Percentiles rank a stretch among this genome's conserved stretches.
phyloP scores from a whole-genome alignment of 164 flowering plant species.

The Houttuynia cordata region DNA sequence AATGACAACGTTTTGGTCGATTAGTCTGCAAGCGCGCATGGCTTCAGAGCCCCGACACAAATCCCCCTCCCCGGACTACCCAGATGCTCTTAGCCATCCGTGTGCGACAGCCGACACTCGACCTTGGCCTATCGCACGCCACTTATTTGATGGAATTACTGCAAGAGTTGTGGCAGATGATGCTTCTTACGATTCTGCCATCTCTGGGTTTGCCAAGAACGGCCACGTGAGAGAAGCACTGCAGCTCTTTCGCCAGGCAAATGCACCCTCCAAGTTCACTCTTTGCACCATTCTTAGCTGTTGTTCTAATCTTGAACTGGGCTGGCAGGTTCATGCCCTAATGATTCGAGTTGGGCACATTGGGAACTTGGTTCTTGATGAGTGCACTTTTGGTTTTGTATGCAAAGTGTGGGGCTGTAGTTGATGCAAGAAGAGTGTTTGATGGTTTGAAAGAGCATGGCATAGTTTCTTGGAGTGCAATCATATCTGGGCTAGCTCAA shows the following conservation, averaged over 20 bases:
- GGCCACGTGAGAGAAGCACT: slow-evolving; percentile 14
- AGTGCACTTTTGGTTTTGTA: slow-evolving; percentile 37
- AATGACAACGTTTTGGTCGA: too few species aligned
- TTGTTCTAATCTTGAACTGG: slow-evolving; percentile 19
- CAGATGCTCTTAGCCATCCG: too few species aligned
- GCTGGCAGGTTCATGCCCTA: slow-evolving; percentile 31
- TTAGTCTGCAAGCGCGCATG: too few species aligned
- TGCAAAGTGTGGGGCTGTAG: slow-evolving; percentile 20
- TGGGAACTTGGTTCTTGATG: slow-evolving; percentile 19
- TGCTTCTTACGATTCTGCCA: background rate
- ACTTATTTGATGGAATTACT: slow-evolving; percentile 13
- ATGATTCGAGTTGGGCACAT: slow-evolving; percentile 18
- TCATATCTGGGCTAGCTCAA: slow-evolving; percentile 26
- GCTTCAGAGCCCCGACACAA: too few species aligned
- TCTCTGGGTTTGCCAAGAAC: slow-evolving; percentile 8
- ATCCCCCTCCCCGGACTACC: too few species aligned
- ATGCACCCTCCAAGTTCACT: slow-evolving; percentile 15
- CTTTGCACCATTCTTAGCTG: slow-evolving; percentile 17
- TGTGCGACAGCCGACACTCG: too few species aligned
- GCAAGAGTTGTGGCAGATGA: slow-evolving; percentile 2
- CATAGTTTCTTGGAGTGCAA: slow-evolving; percentile 38
- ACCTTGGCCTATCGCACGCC: slow-evolving; percentile 1
- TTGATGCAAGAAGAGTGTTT: slow-evolving; percentile 28
- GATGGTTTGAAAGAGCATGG: slow-evolving; percentile 25
- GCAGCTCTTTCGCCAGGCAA: slow-evolving; percentile 13